Conservation (phyloP, 495 filamentous ascomycete genomes). For the Trichoderma erinaceum region DNA sequence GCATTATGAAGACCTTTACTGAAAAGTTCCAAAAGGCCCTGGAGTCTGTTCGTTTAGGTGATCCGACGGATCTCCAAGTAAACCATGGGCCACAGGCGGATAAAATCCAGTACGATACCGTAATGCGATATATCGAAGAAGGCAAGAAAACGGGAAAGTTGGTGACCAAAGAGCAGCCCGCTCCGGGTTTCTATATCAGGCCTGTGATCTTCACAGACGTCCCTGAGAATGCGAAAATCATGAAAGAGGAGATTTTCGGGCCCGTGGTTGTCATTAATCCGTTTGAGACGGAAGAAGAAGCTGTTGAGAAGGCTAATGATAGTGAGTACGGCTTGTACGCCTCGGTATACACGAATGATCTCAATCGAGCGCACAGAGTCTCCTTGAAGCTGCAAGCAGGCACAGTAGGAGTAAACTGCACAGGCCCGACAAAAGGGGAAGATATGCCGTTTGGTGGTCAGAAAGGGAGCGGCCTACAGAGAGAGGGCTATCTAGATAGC, state of each 20-base stretch:
- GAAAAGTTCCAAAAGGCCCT: constrained; percentile 52
- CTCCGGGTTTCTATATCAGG: constrained; percentile 49
- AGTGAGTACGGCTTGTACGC: constrained; percentile 67
- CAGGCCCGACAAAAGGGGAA: constrained; percentile 44
- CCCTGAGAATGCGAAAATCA: constrained; percentile 59
- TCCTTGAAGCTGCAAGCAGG: constrained; percentile 64
- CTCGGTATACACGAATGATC: constrained; percentile 65
- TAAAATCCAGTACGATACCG: constrained; percentile 31
- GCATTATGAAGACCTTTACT: constrained; percentile 55
- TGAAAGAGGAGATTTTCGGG: constrained; percentile 45
- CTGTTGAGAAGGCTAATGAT: constrained; percentile 61
- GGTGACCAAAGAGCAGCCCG: constrained; percentile 23
- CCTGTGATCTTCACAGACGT: constrained; percentile 68
- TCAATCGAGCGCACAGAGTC: constrained; percentile 62
- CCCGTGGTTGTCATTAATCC: constrained; percentile 68
- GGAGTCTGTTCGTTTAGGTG: constrained; percentile 50
- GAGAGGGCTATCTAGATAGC: constrained; percentile 35
- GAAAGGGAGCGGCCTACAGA: constrained; percentile 45
- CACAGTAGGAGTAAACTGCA: constrained; percentile 39
- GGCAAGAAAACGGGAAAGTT: constrained; percentile 30
- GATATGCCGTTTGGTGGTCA: constrained; percentile 49
- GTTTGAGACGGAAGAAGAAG: constrained; percentile 60
- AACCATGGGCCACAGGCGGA: constrained; percentile 58
- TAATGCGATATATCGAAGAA: constrained; percentile 30
- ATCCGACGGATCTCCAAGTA: constrained; percentile 53